phyloP scores from a whole-genome alignment of 2,329 filamentous ascomycete species.

The Plectosphaerella plurivora region DNA sequence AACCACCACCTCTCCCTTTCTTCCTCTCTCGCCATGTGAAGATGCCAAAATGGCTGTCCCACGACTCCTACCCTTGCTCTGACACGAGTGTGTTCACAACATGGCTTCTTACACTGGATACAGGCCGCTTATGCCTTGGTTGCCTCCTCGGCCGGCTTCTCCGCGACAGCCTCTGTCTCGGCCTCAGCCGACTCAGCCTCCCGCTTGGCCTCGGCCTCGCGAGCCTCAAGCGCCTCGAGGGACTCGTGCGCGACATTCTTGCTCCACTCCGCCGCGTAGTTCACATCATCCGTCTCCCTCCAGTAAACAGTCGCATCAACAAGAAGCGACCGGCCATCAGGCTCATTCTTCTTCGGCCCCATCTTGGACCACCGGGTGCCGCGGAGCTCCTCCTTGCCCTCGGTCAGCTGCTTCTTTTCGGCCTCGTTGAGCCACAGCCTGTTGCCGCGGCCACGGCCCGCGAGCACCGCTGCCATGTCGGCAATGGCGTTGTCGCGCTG shows the following conservation, averaged over 20 bases:
- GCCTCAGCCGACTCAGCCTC: neutral
- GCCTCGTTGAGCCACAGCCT: conserved; percentile 27
- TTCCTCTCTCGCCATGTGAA: neutral
- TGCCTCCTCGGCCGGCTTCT: neutral
- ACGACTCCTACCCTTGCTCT: neutral
- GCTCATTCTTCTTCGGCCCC: conserved; percentile 2
- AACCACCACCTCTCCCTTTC: neutral
- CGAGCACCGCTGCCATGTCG: conserved; percentile 57
- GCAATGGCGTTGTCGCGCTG: conserved; percentile 60
- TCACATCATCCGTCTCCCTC: conserved; percentile 41
- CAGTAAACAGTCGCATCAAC: conserved; percentile 45
- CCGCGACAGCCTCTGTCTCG: conserved; percentile 1
- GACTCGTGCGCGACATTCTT: conserved; percentile 48
- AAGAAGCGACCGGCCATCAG: conserved; percentile 19
- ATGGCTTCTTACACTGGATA: neutral
- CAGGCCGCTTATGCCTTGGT: neutral
- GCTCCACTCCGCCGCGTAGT: conserved; percentile 45
- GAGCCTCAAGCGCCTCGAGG: conserved; percentile 15
- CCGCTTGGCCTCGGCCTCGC: too few species aligned
- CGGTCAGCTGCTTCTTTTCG: conserved; percentile 7
- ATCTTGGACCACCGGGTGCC: neutral
- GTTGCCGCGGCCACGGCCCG: conserved; percentile 47
- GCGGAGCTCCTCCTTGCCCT: conserved; percentile 2
- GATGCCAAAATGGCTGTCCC: neutral
- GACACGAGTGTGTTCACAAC: too few species aligned